These are phyloP conservation scores for Gomphus bonarii DNA, from an alignment of 1,284 basidiomycete species.

Conservation along the genomic window DNA sequence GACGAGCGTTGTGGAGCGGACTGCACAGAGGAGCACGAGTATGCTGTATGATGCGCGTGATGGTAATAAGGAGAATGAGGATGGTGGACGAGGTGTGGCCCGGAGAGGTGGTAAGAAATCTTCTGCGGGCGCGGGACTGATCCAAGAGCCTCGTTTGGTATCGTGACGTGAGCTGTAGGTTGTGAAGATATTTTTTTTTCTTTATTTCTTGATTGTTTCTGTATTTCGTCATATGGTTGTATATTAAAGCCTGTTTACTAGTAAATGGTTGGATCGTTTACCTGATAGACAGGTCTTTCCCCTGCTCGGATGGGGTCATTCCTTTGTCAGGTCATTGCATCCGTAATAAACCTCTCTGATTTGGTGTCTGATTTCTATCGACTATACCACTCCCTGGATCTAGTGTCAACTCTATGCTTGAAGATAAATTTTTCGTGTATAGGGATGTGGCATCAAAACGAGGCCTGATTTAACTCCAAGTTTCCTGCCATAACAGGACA, in stretches of 20 bases:
- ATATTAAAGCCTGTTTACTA: not conserved
- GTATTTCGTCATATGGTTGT: not conserved
- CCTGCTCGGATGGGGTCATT: too few relatives aligned
- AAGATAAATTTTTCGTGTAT: too few relatives aligned
- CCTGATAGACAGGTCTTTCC: too few relatives aligned
- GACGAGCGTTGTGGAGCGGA: slow-evolving; percentile 81
- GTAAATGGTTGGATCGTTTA: not conserved
- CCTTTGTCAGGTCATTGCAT: not conserved
- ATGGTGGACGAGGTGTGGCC: not conserved
- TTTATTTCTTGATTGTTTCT: not conserved
- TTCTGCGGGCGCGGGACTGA: not conserved
- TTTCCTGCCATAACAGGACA: too few relatives aligned
- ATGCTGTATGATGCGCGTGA: slow-evolving; percentile 22
- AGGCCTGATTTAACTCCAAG: too few relatives aligned
- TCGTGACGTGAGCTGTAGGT: not conserved
- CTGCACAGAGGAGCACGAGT: slow-evolving; percentile 47
- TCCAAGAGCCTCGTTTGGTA: not conserved
- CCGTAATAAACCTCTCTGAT: too few relatives aligned
- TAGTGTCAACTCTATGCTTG: too few relatives aligned
- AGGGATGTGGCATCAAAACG: too few relatives aligned
- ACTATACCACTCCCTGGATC: too few relatives aligned
- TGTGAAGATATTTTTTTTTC: not conserved
- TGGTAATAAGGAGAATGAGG: slow-evolving; percentile 1
- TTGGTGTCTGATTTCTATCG: too few relatives aligned
- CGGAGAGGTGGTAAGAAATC: not conserved